Conservation (phyloP, 192 early-diverging fungal species). For the Pilaira anomala region DNA sequence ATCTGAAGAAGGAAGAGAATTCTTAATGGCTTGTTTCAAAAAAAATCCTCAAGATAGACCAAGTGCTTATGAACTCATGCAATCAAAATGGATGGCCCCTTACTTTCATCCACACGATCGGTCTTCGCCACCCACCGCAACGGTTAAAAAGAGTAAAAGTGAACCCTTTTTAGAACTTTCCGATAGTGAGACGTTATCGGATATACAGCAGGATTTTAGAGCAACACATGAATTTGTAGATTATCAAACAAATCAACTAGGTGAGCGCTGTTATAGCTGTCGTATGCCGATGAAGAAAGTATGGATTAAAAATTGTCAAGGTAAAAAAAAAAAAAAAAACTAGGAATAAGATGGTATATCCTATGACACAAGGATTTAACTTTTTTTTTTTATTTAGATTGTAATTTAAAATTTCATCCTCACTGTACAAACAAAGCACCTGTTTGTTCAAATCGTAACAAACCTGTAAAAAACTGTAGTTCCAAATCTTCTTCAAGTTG, state of each 20-base stretch:
- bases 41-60: conserved; percentile 74
- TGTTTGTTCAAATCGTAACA: too few species aligned
- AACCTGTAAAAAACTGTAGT: too few species aligned
- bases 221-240: background rate
- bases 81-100: conserved; percentile 62
- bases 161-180: background rate
- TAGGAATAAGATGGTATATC: too few species aligned
- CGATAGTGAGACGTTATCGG: background rate
- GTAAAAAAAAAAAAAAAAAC: too few species aligned
- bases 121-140: background rate
- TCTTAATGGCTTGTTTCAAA: conserved; percentile 80
- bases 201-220: background rate
- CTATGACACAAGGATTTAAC: too few species aligned
- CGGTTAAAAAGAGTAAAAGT: background rate
- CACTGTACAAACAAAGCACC: too few species aligned
- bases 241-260: background rate
- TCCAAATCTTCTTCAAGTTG: too few species aligned
- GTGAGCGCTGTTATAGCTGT: background rate
- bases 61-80: conserved; percentile 66
- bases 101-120: background rate
- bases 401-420: too few species aligned
- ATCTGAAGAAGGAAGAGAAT: conserved; percentile 47
- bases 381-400: too few species aligned
- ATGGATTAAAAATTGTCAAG: too few species aligned
- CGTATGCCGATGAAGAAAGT: background rate